These are phyloP conservation scores for Asclepias syriaca DNA, from an alignment of 257 asterid species.

Conservation along the genomic window DNA sequence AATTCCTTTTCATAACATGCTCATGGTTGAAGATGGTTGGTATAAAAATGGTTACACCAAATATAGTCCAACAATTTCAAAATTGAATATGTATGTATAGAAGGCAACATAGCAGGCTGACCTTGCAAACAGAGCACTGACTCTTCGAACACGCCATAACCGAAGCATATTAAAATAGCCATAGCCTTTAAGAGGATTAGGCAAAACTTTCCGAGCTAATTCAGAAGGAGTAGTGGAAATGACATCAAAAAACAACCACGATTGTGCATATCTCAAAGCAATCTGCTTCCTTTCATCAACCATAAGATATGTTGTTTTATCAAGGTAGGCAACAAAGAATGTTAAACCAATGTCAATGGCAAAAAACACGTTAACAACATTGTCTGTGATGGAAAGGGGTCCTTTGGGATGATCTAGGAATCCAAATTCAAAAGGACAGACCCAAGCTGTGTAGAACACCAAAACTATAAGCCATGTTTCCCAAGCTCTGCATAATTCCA, in stretches of 20 bases:
- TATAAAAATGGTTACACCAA: background rate
- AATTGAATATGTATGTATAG: background rate
- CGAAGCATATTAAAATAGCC: constrained; percentile 67
- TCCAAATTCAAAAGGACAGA: constrained; percentile 79
- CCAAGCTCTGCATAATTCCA: constrained; percentile 54
- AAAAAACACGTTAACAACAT: constrained; percentile 56
- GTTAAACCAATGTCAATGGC: constrained; percentile 59
- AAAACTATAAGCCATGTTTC: constrained; percentile 45
- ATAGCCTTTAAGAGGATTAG: constrained; percentile 29
- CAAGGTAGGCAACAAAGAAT: constrained; percentile 86
- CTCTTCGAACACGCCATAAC: constrained; percentile 86
- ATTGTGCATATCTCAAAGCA: constrained; percentile 48
- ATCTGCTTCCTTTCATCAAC: constrained; percentile 47
- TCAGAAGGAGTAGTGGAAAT: constrained; percentile 66
- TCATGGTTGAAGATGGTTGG: background rate
- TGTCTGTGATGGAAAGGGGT: constrained; percentile 47
- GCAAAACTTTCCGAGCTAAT: constrained; percentile 32
- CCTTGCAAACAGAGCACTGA: constrained; percentile 65
- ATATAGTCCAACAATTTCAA: background rate
- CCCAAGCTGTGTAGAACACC: constrained; percentile 90
- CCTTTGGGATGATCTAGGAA: constrained; percentile 44
- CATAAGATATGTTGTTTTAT: constrained; percentile 49
- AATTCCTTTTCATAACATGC: background rate
- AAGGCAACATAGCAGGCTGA: constrained; percentile 8
- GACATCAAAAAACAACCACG: constrained; percentile 59